phyloP scores from a whole-genome alignment of 108 stramenopile species.

The Nitzschia sp. region DNA sequence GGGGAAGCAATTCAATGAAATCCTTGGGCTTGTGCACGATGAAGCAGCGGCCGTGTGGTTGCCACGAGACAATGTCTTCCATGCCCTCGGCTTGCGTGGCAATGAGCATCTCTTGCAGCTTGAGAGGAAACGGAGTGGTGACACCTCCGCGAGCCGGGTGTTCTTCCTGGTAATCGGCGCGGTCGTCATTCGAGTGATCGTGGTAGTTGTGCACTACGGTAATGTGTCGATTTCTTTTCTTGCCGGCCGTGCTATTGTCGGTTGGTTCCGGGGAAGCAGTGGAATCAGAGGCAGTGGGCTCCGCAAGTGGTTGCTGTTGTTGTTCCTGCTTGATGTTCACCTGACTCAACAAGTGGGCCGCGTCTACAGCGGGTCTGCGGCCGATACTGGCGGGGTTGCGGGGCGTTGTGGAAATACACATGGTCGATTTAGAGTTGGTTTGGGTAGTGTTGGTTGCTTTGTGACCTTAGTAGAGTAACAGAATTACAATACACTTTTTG shows the following conservation, averaged over 20 bases:
- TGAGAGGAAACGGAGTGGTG: constrained; percentile 65
- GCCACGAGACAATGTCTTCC: constrained; percentile 79
- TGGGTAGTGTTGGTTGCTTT: too few relatives aligned
- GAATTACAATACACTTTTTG: too few relatives aligned
- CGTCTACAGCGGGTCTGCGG: constrained; percentile 13
- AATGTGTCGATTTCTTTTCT: constrained; percentile 13
- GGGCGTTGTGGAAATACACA: constrained; percentile 17
- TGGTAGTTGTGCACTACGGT: constrained; percentile 70
- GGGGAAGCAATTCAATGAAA: constrained; percentile 84
- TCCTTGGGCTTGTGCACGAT: constrained; percentile 85
- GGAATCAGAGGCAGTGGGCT: neutral
- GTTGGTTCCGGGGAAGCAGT: neutral
- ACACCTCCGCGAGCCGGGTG: constrained; percentile 54
- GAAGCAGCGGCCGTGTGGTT: constrained; percentile 86
- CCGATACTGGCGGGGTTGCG: constrained; percentile 9
- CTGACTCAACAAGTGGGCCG: constrained; percentile 1
- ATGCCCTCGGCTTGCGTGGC: constrained; percentile 35
- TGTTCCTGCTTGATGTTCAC: neutral
- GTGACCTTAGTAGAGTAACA: too few relatives aligned
- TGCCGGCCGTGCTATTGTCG: neutral
- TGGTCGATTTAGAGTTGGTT: constrained; percentile 5
- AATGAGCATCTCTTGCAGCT: constrained; percentile 73
- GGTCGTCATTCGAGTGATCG: constrained; percentile 62
- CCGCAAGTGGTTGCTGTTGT: too few relatives aligned
- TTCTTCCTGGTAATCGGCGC: constrained; percentile 21